phyloP scores from a whole-genome alignment of 139 green algal species.

The Pycnococcus provasolii region DNA sequence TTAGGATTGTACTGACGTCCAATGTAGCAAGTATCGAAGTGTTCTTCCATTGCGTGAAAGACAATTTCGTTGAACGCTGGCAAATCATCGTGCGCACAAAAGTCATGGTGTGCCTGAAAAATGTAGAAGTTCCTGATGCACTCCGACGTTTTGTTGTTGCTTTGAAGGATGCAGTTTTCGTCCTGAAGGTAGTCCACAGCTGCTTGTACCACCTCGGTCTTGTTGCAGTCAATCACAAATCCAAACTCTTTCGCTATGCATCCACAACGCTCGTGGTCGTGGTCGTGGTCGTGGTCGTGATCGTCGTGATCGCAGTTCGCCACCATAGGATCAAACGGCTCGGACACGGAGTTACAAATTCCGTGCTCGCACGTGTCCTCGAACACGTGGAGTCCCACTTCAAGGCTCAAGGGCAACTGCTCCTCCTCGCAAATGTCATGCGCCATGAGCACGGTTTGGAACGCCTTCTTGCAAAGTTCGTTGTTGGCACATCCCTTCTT shows the following conservation, averaged over 20 bases:
- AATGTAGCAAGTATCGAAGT: constrained; percentile 15
- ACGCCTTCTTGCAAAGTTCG: constrained; percentile 2
- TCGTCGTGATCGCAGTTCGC: background rate
- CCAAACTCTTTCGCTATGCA: constrained; percentile 1
- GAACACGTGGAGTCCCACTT: background rate
- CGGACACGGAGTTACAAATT: background rate
- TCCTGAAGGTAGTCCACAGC: constrained; percentile 8
- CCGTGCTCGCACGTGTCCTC: background rate
- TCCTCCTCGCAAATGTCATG: constrained; percentile 11
- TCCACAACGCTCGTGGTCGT: background rate
- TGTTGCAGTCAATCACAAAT: constrained; percentile 3
- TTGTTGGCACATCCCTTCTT: no score
- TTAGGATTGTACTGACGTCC: constrained; percentile 3
- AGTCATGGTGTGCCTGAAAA: constrained; percentile 14
- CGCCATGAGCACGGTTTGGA: constrained; percentile 9
- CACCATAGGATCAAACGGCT: constrained; percentile 1
- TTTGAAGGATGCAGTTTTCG: background rate
- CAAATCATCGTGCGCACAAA: constrained; percentile 9
- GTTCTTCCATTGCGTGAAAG: constrained; percentile 4
- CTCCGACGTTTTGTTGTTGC: background rate
- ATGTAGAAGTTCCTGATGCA: constrained; percentile 13
- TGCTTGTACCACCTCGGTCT: background rate
- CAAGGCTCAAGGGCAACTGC: background rate
- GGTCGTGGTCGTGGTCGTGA: background rate
- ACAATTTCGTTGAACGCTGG: background rate